Conservation (phyloP, 2,329 filamentous ascomycete genomes). For the Ascochyta clinopodiicola region DNA sequence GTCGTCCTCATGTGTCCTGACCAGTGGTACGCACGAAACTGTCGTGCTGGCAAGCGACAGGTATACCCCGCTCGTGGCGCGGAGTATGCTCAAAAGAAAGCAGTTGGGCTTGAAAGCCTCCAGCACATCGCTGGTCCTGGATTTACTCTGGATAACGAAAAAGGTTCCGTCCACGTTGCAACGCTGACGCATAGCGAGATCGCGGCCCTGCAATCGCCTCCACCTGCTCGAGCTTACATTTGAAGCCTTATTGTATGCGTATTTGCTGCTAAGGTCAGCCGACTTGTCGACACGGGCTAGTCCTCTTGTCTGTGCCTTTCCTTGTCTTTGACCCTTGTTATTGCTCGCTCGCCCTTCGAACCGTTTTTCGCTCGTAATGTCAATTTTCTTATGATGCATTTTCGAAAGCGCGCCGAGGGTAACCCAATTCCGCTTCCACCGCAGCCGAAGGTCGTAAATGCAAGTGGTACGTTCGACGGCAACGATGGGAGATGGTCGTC, state of each 20-base stretch:
- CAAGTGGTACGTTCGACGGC: constrained; percentile 43
- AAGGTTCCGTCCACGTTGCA: neutral
- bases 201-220: constrained; percentile 20
- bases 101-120: constrained; percentile 15
- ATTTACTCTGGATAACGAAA: neutral
- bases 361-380: constrained; percentile 18
- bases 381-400: constrained; percentile 27
- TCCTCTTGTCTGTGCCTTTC: constrained; percentile 20
- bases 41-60: constrained; percentile 2
- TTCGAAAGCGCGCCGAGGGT: constrained; percentile 28
- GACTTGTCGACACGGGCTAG: constrained; percentile 22
- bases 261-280: constrained; percentile 11
- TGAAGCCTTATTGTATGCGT: neutral
- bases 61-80: constrained; percentile 36
- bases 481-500: constrained; percentile 53
- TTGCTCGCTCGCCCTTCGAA: constrained; percentile 9
- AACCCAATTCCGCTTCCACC: constrained; percentile 11
- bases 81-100: constrained; percentile 28
- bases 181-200: constrained; percentile 3
- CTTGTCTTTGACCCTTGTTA: constrained; percentile 22
- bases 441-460: constrained; percentile 21
- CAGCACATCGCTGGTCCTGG: constrained; percentile 4
- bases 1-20: constrained; percentile 18
- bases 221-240: constrained; percentile 23
- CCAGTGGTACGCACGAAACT: constrained; percentile 19